phyloP scores from a whole-genome alignment of 2,329 filamentous ascomycete genomes.

The Lasiodiplodia sp. region DNA sequence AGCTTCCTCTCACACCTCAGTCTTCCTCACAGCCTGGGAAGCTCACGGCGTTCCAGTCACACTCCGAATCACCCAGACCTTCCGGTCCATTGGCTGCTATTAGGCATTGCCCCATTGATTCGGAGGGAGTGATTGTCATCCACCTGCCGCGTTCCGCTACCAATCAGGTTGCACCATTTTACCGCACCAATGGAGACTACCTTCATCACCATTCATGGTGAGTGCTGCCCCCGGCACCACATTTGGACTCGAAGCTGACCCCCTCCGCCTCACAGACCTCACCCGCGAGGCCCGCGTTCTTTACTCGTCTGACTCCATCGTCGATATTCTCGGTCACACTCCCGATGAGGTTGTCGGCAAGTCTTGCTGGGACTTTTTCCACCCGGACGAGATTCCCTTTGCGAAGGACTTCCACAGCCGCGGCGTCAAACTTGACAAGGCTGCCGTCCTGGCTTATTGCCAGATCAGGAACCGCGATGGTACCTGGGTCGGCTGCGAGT shows the following conservation, averaged over 20 bases:
- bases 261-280: conserved; percentile 64
- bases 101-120: conserved; percentile 28
- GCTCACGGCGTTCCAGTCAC: background rate
- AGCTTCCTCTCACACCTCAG: background rate
- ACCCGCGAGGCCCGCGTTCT: conserved; percentile 78
- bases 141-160: background rate
- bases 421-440: conserved; percentile 80
- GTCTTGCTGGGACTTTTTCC: conserved; percentile 87
- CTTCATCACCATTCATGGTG: conserved; percentile 91
- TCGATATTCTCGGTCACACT: conserved; percentile 81
- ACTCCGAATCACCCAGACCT: conserved; percentile 27
- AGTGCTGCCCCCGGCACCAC: conserved; percentile 19
- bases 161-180: background rate
- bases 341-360: conserved; percentile 77
- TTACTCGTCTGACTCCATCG: conserved; percentile 83
- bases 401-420: conserved; percentile 76
- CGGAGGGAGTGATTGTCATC: conserved; percentile 18
- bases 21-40: conserved; percentile 3
- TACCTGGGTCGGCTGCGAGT: conserved; percentile 81
- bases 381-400: conserved; percentile 79
- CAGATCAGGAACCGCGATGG: conserved; percentile 73
- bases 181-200: conserved; percentile 74
- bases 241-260: conserved; percentile 27
- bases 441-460: conserved; percentile 82
- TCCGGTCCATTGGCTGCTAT: conserved; percentile 26